Percentiles rank a stretch among this genome's conserved stretches.
These are phyloP conservation scores for Verticillium isaacii DNA, from an alignment of 2,329 filamentous ascomycete species.

Conservation along the genomic window DNA sequence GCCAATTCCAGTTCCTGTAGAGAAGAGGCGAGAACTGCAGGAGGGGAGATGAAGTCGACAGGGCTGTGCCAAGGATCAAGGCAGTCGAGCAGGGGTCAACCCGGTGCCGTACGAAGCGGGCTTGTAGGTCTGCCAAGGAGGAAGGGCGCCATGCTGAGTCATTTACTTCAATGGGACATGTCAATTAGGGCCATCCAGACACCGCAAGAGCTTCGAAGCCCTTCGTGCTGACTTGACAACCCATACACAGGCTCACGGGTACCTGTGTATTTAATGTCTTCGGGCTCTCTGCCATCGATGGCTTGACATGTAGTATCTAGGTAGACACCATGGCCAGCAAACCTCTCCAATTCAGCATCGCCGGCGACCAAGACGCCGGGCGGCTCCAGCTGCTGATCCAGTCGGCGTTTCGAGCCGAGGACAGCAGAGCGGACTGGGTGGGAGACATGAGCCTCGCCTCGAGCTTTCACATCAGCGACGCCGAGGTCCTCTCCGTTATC, in stretches of 20 bases:
- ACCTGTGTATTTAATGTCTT: too few relatives aligned
- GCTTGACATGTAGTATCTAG: too few relatives aligned
- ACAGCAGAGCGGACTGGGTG: slow-evolving; percentile 28
- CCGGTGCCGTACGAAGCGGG: too few relatives aligned
- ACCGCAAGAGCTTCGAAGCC: too few relatives aligned
- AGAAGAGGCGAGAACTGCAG: not conserved
- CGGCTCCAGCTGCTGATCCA: slow-evolving; percentile 31
- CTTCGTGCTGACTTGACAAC: too few relatives aligned
- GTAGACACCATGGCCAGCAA: slow-evolving; percentile 10
- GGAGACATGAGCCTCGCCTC: slow-evolving; percentile 24
- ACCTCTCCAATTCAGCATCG: slow-evolving; percentile 29
- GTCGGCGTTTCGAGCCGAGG: slow-evolving; percentile 32
- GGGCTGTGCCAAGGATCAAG: not conserved
- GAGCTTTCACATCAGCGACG: slow-evolving; percentile 16
- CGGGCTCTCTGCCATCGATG: too few relatives aligned
- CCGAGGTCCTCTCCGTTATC: slow-evolving; percentile 21
- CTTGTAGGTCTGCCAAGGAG: not conserved
- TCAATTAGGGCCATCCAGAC: not conserved
- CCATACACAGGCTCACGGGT: too few relatives aligned
- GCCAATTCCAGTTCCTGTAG: too few relatives aligned
- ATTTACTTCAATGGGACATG: not conserved
- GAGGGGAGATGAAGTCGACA: not conserved
- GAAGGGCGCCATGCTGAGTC: not conserved
- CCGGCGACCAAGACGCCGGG: slow-evolving; percentile 27
- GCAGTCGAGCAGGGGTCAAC: not conserved